A percentile compares a stretch with the other conserved stretches of the same genome.
phyloP scores from a whole-genome alignment of 2,329 filamentous ascomycete species.

The Stachybotrys elegans region DNA sequence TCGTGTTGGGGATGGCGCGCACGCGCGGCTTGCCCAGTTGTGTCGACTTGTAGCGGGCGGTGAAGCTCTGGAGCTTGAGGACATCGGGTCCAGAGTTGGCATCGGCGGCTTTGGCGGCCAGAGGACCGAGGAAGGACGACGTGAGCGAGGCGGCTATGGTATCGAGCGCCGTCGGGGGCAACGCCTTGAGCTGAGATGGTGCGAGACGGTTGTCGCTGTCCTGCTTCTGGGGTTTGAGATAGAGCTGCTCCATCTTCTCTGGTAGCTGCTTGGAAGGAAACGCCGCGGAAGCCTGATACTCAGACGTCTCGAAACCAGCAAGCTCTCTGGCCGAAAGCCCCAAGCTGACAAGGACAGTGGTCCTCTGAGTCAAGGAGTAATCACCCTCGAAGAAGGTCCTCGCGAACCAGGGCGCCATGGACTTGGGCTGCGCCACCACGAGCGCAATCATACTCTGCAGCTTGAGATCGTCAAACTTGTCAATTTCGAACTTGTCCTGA shows the following conservation, averaged over 20 bases:
- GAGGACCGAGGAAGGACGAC: constrained; percentile 69
- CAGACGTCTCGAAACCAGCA: constrained; percentile 64
- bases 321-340: constrained; percentile 81
- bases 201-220: constrained; percentile 14
- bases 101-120: constrained; percentile 79
- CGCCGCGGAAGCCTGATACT: constrained; percentile 40
- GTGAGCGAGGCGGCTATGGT: constrained; percentile 63
- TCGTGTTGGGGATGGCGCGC: constrained; percentile 66
- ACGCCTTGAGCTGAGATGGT: constrained; percentile 41
- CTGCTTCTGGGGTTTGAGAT: constrained; percentile 36
- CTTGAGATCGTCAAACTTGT: constrained; percentile 69
- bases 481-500: constrained; percentile 79
- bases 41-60: constrained; percentile 44
- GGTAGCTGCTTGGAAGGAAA: constrained; percentile 84
- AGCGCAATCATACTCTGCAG: constrained; percentile 80
- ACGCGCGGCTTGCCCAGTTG: constrained; percentile 32
- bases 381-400: constrained; percentile 87
- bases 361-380: constrained; percentile 80
- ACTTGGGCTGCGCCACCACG: constrained; percentile 67
- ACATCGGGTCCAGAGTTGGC: constrained; percentile 72
- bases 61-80: constrained; percentile 87
- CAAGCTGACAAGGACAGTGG: constrained; percentile 73
- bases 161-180: constrained; percentile 58
- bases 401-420: constrained; percentile 80
- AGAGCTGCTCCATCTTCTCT: constrained; percentile 66